Base-by-base conservation (phyloP, 331 rosid species). In the Spiraea crenata region DNA sequence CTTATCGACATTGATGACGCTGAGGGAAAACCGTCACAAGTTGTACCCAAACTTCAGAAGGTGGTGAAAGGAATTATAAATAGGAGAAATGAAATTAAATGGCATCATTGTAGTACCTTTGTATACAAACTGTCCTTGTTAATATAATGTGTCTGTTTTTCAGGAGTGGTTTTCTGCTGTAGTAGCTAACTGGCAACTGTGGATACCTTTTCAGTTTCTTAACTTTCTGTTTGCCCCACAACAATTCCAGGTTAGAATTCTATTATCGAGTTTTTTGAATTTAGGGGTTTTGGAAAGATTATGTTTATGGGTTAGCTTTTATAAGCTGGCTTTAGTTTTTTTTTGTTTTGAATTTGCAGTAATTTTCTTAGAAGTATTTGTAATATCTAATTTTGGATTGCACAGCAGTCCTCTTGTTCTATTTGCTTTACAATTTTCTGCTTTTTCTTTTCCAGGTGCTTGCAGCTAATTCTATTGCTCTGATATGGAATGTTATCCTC, bases 161-260 rank as follows among this genome's bases (percentile, higher is more conserved):
- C 17, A 91, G 97, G 99, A 91, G 84, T 93, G 99, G 99, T 84
- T 91, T 83, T 87, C 96, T 67, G 76, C 92, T 72, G 90, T 91
- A 70, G 20, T 91, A 62, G 99, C 87, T 54, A 93, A 93, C 79
- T 93, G 99, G 97, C 85, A 91, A 70, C 85, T 93, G 35, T 93
- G 99, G 99, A 89, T 93, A 80, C 99, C 97, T 74, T 93, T 93
- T 76, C 99, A 93, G 61, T 91, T 93, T 83, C 79, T 93, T 84
- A 93, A 93, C 89, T 93, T 93, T 38, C 84, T 95, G 84, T 93
- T 87, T 79, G 96, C 91, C 63, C 99, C 99, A 3, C 99, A 93
- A 69, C 99, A 91, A 71, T 90, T 92, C 83, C 96, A 92, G 98
- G 98, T 88, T 81, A 75, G 89, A 64, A 70, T 44, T 49, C 11